Evolutionary conservation across 139 green algal species (phyloP), one percentile per base, ranked within the genome.

Genomic region (Chlamydomonas sphaeroides): DNA sequence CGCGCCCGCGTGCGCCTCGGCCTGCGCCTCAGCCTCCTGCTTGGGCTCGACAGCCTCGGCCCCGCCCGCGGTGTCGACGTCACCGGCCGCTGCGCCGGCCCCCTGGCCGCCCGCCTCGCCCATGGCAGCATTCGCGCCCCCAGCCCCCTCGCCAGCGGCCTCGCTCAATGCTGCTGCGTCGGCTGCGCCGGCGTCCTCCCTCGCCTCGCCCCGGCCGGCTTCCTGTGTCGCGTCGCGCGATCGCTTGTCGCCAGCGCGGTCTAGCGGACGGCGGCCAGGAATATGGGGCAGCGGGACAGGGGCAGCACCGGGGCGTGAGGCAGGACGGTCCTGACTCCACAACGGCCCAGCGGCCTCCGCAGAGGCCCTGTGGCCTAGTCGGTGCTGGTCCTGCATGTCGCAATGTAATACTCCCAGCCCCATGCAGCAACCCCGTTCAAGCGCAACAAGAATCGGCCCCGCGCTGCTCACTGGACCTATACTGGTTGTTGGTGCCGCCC

Each of bases 401-500:
- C n/a, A n/a, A n/a, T n/a, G n/a, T n/a, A n/a, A 51, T 51, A 30
- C 53, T 30, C 53, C 10, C 25, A 32, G 17, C 15, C 21, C 14
- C 56, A 63, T 11, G 25, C 56, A 2, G 21, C 56, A 36, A 38
- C 28, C 57, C 28, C n/a, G n/a, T n/a, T n/a, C n/a, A n/a, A 11
- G 36, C 26, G 6, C 28, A 36, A 35, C 28, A 35, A 14, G 4
- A 3, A 5, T 38, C 38, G 57, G 6, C 26, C 30, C 20, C 59
- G 2, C n/a, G 0, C 14, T 14, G 5, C 72, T 6, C 63, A 79
- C 74, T 59, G 28, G 59, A 57, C 68, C 56, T 74, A 53, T 85
- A 89, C 76, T 89, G 86, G n/a, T 63, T 68, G 38, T 80, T 85
- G 42, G 69, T 73, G 33, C 80, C 80, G 14, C 74, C 74, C 26